A percentile compares a stretch with the other conserved stretches of the same genome.
These are phyloP conservation scores for Detonula confervacea DNA, from an alignment of 352 stramenopile species.

Conservation along the genomic window DNA sequence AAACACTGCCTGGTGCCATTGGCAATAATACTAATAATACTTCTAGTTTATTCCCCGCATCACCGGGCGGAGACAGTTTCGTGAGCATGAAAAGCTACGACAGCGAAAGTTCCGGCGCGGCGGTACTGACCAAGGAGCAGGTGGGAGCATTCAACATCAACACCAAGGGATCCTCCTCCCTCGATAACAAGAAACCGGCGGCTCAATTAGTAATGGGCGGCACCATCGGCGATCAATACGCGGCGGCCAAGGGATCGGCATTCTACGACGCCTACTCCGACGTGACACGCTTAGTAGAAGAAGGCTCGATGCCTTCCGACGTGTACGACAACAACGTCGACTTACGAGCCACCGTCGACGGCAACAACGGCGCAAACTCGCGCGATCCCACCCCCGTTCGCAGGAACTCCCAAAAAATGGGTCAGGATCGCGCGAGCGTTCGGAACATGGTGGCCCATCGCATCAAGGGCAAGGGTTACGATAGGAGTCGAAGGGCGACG, in stretches of 20 bases:
- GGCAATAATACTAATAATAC: background rate
- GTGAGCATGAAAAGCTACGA: background rate
- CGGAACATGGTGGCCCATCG: constrained; percentile 4
- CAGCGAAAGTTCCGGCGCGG: background rate
- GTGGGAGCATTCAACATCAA: background rate
- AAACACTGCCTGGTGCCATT: too few relatives aligned
- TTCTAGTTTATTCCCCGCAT: background rate
- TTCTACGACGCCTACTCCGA: constrained; percentile 15
- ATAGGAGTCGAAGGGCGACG: background rate
- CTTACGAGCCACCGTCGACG: background rate
- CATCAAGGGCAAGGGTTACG: background rate
- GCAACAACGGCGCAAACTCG: too few relatives aligned
- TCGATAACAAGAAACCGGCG: background rate
- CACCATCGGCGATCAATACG: background rate
- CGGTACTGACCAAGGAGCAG: constrained; percentile 15
- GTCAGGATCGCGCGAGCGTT: constrained; percentile 11
- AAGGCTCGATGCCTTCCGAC: background rate
- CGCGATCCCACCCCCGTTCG: background rate
- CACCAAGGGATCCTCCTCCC: background rate
- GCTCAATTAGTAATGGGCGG: background rate
- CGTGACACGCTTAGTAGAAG: background rate
- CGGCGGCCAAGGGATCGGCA: background rate
- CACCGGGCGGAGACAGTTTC: background rate
- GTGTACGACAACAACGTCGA: background rate
- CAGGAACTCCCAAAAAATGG: background rate